A percentile compares a stretch with the other conserved stretches of the same genome.
Conservation (phyloP, 441 rosid species). For the Pelargonium australe region DNA sequence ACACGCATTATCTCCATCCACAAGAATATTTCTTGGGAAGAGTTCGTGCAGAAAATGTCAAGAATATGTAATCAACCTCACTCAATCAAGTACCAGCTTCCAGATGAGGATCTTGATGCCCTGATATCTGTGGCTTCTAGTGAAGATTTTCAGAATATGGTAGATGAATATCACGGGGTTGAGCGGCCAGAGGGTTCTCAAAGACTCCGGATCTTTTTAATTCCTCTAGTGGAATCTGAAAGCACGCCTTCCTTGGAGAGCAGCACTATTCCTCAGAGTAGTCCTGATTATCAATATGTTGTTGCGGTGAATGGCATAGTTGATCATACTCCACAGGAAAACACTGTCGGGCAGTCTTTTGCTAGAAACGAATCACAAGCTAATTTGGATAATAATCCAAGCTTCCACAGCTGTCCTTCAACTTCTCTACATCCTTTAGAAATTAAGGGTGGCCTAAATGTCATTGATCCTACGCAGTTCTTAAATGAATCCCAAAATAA, state of each 20-base stretch:
- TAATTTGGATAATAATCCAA: conserved; percentile 28
- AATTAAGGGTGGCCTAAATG: conserved; percentile 24
- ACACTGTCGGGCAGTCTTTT: conserved; percentile 26
- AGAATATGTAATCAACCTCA: conserved; percentile 39
- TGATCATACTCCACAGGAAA: conserved; percentile 35
- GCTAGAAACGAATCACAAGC: conserved; percentile 35
- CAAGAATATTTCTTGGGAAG: conserved; percentile 39
- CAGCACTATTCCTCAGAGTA: conserved; percentile 29
- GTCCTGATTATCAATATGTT: conserved; percentile 37
- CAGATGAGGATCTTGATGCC: conserved; percentile 64
- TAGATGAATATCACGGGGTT: conserved; percentile 49
- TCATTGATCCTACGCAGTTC: conserved; percentile 28
- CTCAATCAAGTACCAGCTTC: conserved; percentile 60
- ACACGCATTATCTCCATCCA: conserved; percentile 44
- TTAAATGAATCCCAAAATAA: conserved; percentile 29
- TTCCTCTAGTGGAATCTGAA: conserved; percentile 40
- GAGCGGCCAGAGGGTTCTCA: conserved; percentile 42
- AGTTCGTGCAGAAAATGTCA: conserved; percentile 43
- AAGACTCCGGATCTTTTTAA: conserved; percentile 43
- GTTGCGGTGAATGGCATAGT: conserved; percentile 35
- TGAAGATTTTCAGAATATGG: conserved; percentile 60
- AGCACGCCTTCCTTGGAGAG: conserved; percentile 27
- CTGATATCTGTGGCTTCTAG: conserved; percentile 51
- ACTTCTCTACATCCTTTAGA: conserved; percentile 33
- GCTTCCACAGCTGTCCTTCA: conserved; percentile 26